These are phyloP conservation scores for Venturia asperata DNA, from an alignment of 2,329 filamentous ascomycete genomes.

Conservation along the genomic window DNA sequence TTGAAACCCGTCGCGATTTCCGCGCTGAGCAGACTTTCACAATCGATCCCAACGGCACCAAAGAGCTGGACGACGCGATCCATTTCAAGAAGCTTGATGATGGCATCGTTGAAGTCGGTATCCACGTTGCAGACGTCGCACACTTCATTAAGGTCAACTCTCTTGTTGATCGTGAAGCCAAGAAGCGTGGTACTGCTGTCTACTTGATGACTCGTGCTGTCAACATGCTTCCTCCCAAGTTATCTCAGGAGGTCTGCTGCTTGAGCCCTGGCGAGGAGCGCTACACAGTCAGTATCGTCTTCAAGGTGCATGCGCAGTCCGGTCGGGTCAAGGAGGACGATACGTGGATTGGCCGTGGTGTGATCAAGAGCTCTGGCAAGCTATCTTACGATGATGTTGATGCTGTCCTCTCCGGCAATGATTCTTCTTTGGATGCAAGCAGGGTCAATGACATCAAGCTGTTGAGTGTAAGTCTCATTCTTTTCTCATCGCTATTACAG, in stretches of 20 bases:
- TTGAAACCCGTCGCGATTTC: constrained; percentile 80
- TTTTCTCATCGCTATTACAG: not conserved
- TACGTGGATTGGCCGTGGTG: constrained; percentile 86
- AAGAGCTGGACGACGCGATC: constrained; percentile 85
- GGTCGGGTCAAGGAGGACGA: constrained; percentile 76
- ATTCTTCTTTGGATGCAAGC: constrained; percentile 57
- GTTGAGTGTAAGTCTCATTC: constrained; percentile 53
- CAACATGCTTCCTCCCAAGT: constrained; percentile 77
- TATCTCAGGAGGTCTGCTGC: constrained; percentile 82
- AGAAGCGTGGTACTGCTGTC: constrained; percentile 94
- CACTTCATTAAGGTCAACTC: constrained; percentile 97
- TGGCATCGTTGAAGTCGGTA: constrained; percentile 85
- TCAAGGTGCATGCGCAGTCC: constrained; percentile 76
- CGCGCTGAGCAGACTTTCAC: constrained; percentile 83
- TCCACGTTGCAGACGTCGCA: constrained; percentile 90
- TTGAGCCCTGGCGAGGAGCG: constrained; percentile 81
- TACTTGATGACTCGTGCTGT: constrained; percentile 87
- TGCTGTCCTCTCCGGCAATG: constrained; percentile 61
- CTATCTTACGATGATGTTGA: constrained; percentile 82
- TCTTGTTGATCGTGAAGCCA: constrained; percentile 90
- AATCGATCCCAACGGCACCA: constrained; percentile 79
- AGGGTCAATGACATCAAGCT: constrained; percentile 71
- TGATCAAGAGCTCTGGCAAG: constrained; percentile 87
- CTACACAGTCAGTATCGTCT: constrained; percentile 85
- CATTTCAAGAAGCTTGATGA: constrained; percentile 80